A percentile compares a stretch with the other conserved stretches of the same genome.
These are phyloP conservation scores for Nakazawaea laoshanensis DNA, from an alignment of 805 yeast genomes.

Conservation along the genomic window DNA sequence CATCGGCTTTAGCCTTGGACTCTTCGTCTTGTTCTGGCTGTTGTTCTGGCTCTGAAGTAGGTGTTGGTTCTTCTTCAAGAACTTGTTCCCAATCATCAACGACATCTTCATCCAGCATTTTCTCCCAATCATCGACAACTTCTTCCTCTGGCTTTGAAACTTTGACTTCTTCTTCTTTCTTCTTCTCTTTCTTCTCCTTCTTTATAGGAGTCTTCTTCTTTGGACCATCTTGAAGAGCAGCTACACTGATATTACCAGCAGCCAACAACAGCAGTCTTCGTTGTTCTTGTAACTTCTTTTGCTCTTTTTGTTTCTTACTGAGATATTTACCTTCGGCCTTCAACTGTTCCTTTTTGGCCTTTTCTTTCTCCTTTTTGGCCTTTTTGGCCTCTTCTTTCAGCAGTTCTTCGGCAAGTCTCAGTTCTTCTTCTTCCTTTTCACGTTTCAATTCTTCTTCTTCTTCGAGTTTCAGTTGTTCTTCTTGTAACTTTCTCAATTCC, in stretches of 20 bases:
- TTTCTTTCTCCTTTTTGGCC: slow-evolving; percentile 81
- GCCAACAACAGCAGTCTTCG: slow-evolving; percentile 81
- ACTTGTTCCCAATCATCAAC: slow-evolving; percentile 84
- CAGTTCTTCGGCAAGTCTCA: slow-evolving; percentile 54
- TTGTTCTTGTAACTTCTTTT: slow-evolving; percentile 75
- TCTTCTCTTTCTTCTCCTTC: slow-evolving; percentile 40
- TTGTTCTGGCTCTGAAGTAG: slow-evolving; percentile 26
- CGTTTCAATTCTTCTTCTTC: slow-evolving; percentile 59
- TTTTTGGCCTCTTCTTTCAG: slow-evolving; percentile 50
- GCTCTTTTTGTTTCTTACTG: slow-evolving; percentile 93
- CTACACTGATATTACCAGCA: slow-evolving; percentile 63
- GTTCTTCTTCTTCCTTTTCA: slow-evolving; percentile 42
- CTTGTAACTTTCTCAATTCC: slow-evolving; percentile 80
- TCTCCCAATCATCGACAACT: slow-evolving; percentile 20
- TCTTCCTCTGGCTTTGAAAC: slow-evolving; percentile 25
- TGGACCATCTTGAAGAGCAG: slow-evolving; percentile 44
- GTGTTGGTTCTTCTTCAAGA: slow-evolving; percentile 49
- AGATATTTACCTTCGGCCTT: slow-evolving; percentile 93
- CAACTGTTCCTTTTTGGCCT: slow-evolving; percentile 78
- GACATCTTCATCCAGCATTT: slow-evolving; percentile 25
- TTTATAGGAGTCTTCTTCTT: slow-evolving; percentile 66
- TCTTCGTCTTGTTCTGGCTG: slow-evolving; percentile 21
- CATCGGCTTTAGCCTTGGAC: slow-evolving; percentile 21
- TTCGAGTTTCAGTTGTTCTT: slow-evolving; percentile 68
- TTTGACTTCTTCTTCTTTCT: slow-evolving; percentile 16